Conservation (phyloP, 495 filamentous ascomycete species). For the Penicillium flavigenum region DNA sequence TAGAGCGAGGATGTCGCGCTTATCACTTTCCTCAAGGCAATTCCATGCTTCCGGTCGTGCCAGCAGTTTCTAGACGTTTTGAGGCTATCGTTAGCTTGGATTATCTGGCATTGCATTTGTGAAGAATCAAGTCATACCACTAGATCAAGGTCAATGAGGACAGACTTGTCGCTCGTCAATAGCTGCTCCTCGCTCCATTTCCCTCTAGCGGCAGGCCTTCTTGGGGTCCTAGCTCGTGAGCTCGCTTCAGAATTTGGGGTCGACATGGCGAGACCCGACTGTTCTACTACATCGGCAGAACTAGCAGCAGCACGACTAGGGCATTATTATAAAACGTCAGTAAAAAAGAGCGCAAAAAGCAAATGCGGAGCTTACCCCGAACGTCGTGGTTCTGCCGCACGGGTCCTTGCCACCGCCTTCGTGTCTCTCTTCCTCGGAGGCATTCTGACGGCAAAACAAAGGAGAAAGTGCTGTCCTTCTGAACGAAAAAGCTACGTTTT, state of each 20-base stretch:
- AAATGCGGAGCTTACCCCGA: slow-evolving; percentile 22
- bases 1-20: slow-evolving; percentile 51
- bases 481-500: slow-evolving; percentile 1
- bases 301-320: slow-evolving; percentile 18
- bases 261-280: slow-evolving; percentile 21
- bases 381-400: slow-evolving; percentile 32
- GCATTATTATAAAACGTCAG: slow-evolving; percentile 20
- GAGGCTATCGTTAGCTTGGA: slow-evolving; percentile 15
- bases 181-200: slow-evolving; percentile 52
- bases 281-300: slow-evolving; percentile 29
- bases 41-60: slow-evolving; percentile 58
- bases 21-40: slow-evolving; percentile 54
- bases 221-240: slow-evolving; percentile 24
- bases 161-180: slow-evolving; percentile 55
- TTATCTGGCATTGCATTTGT: not conserved
- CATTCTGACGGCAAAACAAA: slow-evolving; percentile 34
- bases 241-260: slow-evolving; percentile 23
- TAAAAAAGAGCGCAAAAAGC: not conserved
- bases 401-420: slow-evolving; percentile 33
- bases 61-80: slow-evolving; percentile 50
- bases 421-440: slow-evolving; percentile 21
- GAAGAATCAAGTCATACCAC: slow-evolving; percentile 45
- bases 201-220: slow-evolving; percentile 33
- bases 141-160: slow-evolving; percentile 54
- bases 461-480: slow-evolving; percentile 1